These are phyloP conservation scores for Aeschynomene evenia DNA, from an alignment of 306 rosid species.

Conservation along the genomic window DNA sequence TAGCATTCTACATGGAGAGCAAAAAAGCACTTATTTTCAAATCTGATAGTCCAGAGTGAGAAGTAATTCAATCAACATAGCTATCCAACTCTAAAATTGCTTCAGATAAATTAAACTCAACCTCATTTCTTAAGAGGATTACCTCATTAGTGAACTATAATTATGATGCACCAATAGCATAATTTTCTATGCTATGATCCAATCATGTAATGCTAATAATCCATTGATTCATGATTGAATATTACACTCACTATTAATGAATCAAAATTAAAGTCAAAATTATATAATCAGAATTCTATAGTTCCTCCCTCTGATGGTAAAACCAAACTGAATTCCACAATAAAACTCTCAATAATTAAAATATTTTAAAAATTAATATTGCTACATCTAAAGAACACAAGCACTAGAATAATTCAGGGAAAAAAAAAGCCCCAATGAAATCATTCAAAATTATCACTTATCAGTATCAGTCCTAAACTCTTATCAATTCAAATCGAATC, in stretches of 20 bases:
- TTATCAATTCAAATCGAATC: not conserved
- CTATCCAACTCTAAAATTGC: not conserved
- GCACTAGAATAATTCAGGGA: not conserved
- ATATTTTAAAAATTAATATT: not conserved
- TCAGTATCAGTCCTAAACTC: not conserved
- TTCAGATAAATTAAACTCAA: not conserved
- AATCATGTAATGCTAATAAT: too few relatives aligned
- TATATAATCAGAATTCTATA: conserved; percentile 9
- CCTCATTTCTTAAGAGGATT: not conserved
- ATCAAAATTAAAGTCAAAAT: too few relatives aligned
- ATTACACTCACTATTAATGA: too few relatives aligned
- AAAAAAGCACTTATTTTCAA: not conserved
- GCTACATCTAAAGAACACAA: not conserved
- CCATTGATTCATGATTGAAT: too few relatives aligned
- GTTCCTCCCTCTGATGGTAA: not conserved
- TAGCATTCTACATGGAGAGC: not conserved
- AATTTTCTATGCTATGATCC: too few relatives aligned
- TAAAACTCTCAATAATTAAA: not conserved
- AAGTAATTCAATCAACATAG: not conserved
- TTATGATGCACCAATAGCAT: too few relatives aligned
- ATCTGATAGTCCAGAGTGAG: not conserved
- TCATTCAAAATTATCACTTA: not conserved
- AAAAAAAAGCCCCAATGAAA: not conserved
- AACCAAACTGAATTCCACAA: not conserved
- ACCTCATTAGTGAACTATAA: not conserved